These are phyloP conservation scores for Akanthomyces muscarius DNA, from an alignment of 2,329 filamentous ascomycete genomes.

Conservation along the genomic window DNA sequence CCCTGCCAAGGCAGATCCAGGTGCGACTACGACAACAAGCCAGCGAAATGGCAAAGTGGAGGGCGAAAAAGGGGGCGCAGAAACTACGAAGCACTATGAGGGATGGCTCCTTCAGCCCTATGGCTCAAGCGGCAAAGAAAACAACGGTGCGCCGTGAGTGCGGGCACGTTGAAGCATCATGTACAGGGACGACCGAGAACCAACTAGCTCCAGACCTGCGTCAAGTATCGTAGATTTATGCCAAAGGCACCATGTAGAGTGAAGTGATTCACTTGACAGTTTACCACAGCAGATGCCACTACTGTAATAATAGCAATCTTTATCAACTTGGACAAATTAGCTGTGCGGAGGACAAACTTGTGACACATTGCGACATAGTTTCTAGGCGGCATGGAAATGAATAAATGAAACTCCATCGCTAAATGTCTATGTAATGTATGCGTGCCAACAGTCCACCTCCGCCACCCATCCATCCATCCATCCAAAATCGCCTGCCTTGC, in stretches of 20 bases:
- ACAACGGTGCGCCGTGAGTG: conserved; percentile 9
- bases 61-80: conserved; percentile 21
- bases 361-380: neutral
- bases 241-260: neutral
- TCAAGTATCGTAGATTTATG: neutral
- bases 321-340: neutral
- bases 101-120: conserved; percentile 37
- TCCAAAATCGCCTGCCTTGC: too few relatives aligned
- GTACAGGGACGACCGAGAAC: neutral
- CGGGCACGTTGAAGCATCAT: conserved; percentile 8
- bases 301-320: neutral
- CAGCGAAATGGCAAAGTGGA: neutral
- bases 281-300: neutral
- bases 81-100: conserved; percentile 33
- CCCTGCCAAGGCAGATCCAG: conserved; percentile 32
- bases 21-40: neutral
- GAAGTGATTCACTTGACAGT: neutral
- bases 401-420: conserved; percentile 17
- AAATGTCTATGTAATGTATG: conserved; percentile 9
- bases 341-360: neutral
- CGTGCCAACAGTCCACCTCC: neutral
- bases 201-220: neutral
- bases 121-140: conserved; percentile 26
- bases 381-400: neutral
- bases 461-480: neutral